phyloP scores from a whole-genome alignment of 2,329 filamentous ascomycete genomes.

The Fusarium drepaniforme region DNA sequence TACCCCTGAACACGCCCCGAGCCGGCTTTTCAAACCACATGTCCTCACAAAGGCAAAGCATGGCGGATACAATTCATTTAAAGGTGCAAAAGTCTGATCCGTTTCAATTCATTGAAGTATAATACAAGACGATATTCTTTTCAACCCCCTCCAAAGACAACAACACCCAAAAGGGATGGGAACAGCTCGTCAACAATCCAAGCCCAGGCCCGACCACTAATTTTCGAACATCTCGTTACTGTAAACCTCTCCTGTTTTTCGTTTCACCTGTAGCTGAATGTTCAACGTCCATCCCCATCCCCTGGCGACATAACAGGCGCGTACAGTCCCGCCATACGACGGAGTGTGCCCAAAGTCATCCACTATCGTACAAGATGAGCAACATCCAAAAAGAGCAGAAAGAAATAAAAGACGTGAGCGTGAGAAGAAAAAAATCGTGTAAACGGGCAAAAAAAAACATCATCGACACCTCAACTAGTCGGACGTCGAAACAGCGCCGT shows the following conservation, averaged over 20 bases:
- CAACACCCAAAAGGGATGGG: neutral
- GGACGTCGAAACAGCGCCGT: conserved; percentile 43
- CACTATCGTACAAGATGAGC: neutral
- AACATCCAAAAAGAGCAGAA: conserved; percentile 1
- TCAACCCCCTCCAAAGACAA: neutral
- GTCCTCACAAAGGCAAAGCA: neutral
- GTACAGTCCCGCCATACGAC: conserved; percentile 16
- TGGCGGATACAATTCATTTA: no score
- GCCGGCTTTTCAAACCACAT: neutral
- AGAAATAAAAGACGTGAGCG: conserved; percentile 8
- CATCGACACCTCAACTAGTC: conserved; percentile 22
- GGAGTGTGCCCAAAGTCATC: neutral
- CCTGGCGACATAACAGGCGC: conserved; percentile 1
- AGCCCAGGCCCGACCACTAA: neutral
- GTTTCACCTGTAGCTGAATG: neutral
- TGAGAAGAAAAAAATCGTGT: conserved; percentile 1
- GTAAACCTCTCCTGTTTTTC: neutral
- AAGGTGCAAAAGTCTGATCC: neutral
- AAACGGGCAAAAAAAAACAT: conserved; percentile 16
- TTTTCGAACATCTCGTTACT: neutral
- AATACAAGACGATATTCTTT: conserved; percentile 22
- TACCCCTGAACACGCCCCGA: neutral
- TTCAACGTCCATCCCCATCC: conserved; percentile 2
- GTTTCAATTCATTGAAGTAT: conserved; percentile 9
- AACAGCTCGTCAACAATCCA: neutral